Evolutionary conservation across 73 alveolate species (phyloP), one percentile per base, ranked within the genome.

Genomic region (Blepharisma stoltei): DNA sequence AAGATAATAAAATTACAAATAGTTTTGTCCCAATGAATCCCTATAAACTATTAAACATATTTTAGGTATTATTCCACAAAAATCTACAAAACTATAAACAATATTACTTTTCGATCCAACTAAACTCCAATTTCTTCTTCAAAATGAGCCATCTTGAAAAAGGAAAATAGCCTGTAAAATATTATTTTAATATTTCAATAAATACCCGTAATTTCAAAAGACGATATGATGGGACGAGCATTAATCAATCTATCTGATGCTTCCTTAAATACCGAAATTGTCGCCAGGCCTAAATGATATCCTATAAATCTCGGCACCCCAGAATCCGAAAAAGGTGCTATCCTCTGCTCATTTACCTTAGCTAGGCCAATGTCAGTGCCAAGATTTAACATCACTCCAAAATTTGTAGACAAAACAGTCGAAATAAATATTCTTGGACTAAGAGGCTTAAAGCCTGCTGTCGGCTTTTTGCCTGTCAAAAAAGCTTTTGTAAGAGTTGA

Each of bases 371-470:
- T 71, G 20, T 70, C 78, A 77, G 67, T 82, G 50, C 84, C 70
- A 69, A 47, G 70, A 71, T 45, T 53, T 75, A 46, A 79, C 43
- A 37, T 79, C 9, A 20, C 71, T 25, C 95, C 94, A 37, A 47
- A 78, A 60, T 88, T 89, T 23, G 82, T 54, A 76, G 93, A 86
- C 49, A 85, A 78, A 76, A 71, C 48, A 41, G 78, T 91, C 67
- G 95, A 92, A 80, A 86, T 92, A 41, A 82, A 88, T 68, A 87
- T 89, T 49, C 90, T 92, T 55, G 98, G 98, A 52, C 73, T 92
- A 25, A 86, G 98, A 73, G 95, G 87, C 55, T 79, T 92, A 67
- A 75, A 92, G 55, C 92, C 98, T 6, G 70, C 82, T 48, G 48
- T 60, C 5, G 95, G 96, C 41, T 67, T 88, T 49, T 78, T 92